Evolutionary conservation across 2,329 filamentous ascomycete species (phyloP), one percentile per base, ranked within the genome.

Genomic region (Beauveria sp.): DNA sequence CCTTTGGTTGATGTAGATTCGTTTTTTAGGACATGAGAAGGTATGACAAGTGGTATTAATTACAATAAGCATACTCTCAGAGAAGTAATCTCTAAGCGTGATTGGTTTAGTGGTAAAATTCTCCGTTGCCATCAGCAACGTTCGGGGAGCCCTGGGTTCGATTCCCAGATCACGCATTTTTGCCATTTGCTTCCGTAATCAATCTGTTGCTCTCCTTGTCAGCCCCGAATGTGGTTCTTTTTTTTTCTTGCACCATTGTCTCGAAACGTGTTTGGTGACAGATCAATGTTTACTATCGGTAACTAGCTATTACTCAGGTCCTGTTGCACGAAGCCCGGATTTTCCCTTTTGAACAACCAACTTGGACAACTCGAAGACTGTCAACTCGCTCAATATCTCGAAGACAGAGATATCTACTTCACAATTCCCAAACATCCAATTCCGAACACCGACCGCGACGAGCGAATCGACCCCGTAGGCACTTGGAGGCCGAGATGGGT

Each of bases 401-500:
- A 81, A 81, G 2, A 81, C 74, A 0, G 77, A 77, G 3, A 82
- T 67, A 56, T 79, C 73, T 0, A 76, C 76, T 2, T 73, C 72
- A 18, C 77, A 77, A 64, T 77, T 76, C 54, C 74, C 72, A 1
- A 75, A 70, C 5, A 83, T 74, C 79, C 80, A 83, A 65, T 77
- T 81, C n/a, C 80, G 74, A 8, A 82, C 70, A 12, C 77, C 78
- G n/a, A 83, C 78, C 1, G 80, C 80, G 5, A 82, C 77, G 8
- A 83, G 72, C 0, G 79, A 82, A 69, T 83, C 81, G 7, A 83
- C 77, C 0, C 80, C 81, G 62, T 82, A 83, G 3, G 75, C 76
- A 38, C 72, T 74, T 3, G 77, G 73, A 1, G 76, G 69, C 61
- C 72, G 73, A 38, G 69, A 68, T 42, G 70, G 67, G 63, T 81